A percentile compares a stretch with the other conserved stretches of the same genome.
phyloP scores from a whole-genome alignment of 805 yeast species.

The Hanseniaspora jakobsenii region DNA sequence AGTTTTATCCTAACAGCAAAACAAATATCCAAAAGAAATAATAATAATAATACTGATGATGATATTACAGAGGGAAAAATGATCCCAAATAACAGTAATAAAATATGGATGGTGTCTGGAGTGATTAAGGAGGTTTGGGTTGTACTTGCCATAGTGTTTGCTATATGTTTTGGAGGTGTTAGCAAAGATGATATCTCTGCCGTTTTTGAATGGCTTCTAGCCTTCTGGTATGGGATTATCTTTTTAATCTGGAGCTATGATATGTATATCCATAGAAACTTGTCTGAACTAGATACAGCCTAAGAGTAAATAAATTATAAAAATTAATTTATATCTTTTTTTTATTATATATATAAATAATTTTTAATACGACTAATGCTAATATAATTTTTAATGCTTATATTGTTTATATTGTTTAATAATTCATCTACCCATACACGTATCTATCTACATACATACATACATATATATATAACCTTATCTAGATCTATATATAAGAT shows the following conservation, averaged over 20 bases:
- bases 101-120: constrained; percentile 40
- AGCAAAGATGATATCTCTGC: constrained; percentile 42
- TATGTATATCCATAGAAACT: constrained; percentile 30
- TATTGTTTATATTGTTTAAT: too few species aligned
- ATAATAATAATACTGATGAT: too few species aligned
- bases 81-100: constrained; percentile 35
- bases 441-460: too few species aligned
- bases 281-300: constrained; percentile 1
- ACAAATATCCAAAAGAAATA: constrained; percentile 25
- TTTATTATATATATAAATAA: too few species aligned
- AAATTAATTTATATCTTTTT: too few species aligned
- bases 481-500: too few species aligned
- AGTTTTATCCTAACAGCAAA: constrained; percentile 39
- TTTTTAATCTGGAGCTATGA: constrained; percentile 56
- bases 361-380: too few species aligned
- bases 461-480: too few species aligned
- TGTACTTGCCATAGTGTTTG: constrained; percentile 50
- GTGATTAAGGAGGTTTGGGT: constrained; percentile 55
- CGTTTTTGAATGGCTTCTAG: constrained; percentile 70
- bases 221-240: constrained; percentile 72
- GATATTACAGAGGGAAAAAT: constrained; percentile 23
- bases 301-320: too few species aligned
- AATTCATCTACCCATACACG: too few species aligned
- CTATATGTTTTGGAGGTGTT: constrained; percentile 50
- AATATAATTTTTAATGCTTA: too few species aligned